Base-by-base conservation (phyloP, 2,329 filamentous ascomycete species). In the Aspergillus sp. region DNA sequence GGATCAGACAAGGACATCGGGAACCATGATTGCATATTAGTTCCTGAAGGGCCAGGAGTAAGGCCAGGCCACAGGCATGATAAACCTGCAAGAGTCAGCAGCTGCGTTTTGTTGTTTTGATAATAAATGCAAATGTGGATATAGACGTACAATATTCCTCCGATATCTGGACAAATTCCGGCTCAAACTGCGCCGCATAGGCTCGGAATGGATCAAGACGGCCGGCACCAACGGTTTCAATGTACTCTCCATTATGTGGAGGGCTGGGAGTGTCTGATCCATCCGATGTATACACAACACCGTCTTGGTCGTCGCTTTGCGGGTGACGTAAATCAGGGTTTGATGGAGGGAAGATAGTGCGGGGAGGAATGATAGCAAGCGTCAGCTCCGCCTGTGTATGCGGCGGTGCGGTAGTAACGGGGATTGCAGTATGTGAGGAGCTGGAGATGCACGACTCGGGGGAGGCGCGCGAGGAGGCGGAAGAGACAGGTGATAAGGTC, bases 51-150 rank as follows among this genome's bases (percentile, higher is more conserved):
- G 1, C 57, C 58, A 9, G 70, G 69, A 1, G 68, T 62, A 1
- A 72, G 63, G 1, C 64, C 63, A 0, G 70, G 70, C 70, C 70
- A 73, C 5, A 73, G 41, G 3, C 68, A 59, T 9, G 54, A 39
- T n/a, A 70, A 45, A 52, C 63, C 68, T 70, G 21, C 6, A 8
- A 9, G 17, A n/a, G 43, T 58, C 45, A 60, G 52, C 45, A 4
- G 35, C n/a, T 23, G n/a, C 27, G 2, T 1, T 27, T 24, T 21
- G 21, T 24, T 21, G 21, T 27, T 19, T n/a, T 4, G 21, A 17
- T 23, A 23, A 7, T 1, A n/a, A 35, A 7, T 9, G 15, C 15
- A 39, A 49, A 37, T 1, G 39, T 31, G 27, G 27, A 31, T 7
- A 7, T 31, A 11, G 33, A 70, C 67, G 33, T 45, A 71, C 69